A percentile compares a stretch with the other conserved stretches of the same genome.
phyloP scores from a whole-genome alignment of 2,329 filamentous ascomycete genomes.

The Drechslerella coelobrocha region DNA sequence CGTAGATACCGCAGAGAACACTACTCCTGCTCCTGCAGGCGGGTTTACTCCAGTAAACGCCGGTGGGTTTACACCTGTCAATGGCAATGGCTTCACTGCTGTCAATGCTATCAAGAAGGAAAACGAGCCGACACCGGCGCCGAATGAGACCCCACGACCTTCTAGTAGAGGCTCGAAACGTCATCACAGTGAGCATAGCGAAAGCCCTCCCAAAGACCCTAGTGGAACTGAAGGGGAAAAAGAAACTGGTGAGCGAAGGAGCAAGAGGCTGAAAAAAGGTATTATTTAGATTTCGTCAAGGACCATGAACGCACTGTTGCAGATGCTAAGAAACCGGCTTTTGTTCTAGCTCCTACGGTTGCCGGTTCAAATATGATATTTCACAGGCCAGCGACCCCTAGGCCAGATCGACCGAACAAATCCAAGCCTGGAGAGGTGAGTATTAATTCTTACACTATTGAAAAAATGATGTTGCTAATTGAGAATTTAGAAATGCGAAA shows the following conservation, averaged over 20 bases:
- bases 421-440: constrained; percentile 67
- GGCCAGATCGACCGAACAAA: constrained; percentile 66
- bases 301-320: neutral
- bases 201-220: constrained; percentile 50
- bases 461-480: constrained; percentile 55
- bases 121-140: constrained; percentile 37
- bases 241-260: constrained; percentile 76
- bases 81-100: constrained; percentile 60
- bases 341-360: constrained; percentile 74
- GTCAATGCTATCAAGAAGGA: constrained; percentile 53
- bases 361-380: constrained; percentile 96
- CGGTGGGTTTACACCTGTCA: constrained; percentile 70
- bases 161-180: constrained; percentile 57
- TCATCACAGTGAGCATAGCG: constrained; percentile 60
- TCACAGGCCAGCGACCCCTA: constrained; percentile 77
- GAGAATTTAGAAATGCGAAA: constrained; percentile 74
- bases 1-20: constrained; percentile 57
- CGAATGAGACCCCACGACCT: constrained; percentile 41
- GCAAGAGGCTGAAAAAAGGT: constrained; percentile 92
- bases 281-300: constrained; percentile 49
- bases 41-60: constrained; percentile 70
- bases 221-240: constrained; percentile 65
- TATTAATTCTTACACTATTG: constrained; percentile 35
- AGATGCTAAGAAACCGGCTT: constrained; percentile 53
- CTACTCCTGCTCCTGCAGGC: constrained; percentile 59